These are phyloP conservation scores for Fusarium praegraminearum DNA, from an alignment of 2,329 filamentous ascomycete species.

Conservation along the genomic window DNA sequence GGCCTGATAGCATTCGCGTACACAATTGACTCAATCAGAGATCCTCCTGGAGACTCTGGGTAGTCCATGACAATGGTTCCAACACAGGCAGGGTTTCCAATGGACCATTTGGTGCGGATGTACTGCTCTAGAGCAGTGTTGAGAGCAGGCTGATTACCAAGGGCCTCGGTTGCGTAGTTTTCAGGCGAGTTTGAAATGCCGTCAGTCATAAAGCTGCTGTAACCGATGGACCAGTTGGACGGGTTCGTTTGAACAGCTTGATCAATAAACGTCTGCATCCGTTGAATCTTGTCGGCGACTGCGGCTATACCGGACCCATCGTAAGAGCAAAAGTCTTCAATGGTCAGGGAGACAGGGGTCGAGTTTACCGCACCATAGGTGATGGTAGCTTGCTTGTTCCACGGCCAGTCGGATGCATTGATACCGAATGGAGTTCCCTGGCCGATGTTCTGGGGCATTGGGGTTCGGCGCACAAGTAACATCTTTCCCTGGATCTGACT, in stretches of 20 bases:
- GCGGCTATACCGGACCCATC: no score
- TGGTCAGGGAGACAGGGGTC: background rate
- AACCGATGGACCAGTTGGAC: background rate
- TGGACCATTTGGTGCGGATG: background rate
- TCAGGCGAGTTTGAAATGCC: background rate
- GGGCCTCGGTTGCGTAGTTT: background rate
- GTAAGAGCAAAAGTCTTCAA: background rate
- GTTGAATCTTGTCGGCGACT: background rate
- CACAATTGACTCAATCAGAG: background rate
- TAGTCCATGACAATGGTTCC: background rate
- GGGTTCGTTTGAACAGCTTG: background rate
- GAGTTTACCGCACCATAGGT: background rate
- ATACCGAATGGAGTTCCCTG: background rate
- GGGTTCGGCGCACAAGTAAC: background rate
- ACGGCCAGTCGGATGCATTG: background rate
- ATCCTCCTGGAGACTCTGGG: background rate
- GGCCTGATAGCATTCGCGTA: background rate
- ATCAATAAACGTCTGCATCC: background rate
- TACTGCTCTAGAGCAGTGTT: background rate
- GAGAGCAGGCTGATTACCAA: background rate
- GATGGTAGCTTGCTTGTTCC: background rate
- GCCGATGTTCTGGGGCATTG: background rate
- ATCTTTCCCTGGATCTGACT: background rate
- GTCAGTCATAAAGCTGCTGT: background rate
- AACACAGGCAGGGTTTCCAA: background rate